These are phyloP conservation scores for Gilbertella persicaria DNA, from an alignment of 371 early-diverging fungal genomes.

Conservation along the genomic window DNA sequence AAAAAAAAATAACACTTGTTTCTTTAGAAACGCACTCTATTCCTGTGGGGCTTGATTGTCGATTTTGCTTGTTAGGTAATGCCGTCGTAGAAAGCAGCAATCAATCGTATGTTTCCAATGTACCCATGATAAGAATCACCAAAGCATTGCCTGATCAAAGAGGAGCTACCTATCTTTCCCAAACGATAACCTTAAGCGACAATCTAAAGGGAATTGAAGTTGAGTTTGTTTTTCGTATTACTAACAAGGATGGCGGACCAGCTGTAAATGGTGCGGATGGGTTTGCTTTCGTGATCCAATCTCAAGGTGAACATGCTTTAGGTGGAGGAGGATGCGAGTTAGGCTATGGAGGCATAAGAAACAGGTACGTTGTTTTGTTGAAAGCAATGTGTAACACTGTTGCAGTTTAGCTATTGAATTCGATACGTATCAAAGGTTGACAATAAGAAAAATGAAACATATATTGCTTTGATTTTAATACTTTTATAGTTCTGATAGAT, in stretches of 20 bases:
- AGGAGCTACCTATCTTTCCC: slow-evolving; percentile 24
- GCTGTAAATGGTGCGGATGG: slow-evolving; percentile 45
- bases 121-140: slow-evolving; percentile 22
- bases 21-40: not conserved
- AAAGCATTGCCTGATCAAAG: slow-evolving; percentile 24
- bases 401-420: slow-evolving; percentile 57
- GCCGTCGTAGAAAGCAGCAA: not conserved
- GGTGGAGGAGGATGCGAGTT: slow-evolving; percentile 51
- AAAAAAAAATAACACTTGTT: not conserved
- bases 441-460: slow-evolving; percentile 3
- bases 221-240: slow-evolving; percentile 43
- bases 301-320: slow-evolving; percentile 19
- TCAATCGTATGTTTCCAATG: not conserved
- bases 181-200: slow-evolving; percentile 10
- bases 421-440: slow-evolving; percentile 56
- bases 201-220: slow-evolving; percentile 26
- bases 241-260: slow-evolving; percentile 19
- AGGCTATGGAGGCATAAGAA: slow-evolving; percentile 46
- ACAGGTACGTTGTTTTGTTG: slow-evolving; percentile 27
- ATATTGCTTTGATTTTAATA: not conserved
- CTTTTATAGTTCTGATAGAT: slow-evolving; percentile 35
- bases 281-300: slow-evolving; percentile 45
- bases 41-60: too few relatives aligned
- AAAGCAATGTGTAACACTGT: slow-evolving; percentile 3
- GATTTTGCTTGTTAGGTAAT: slow-evolving; percentile 6